A percentile compares a stretch with the other conserved stretches of the same genome.
Evolutionary conservation across 805 yeast genomes (phyloP).

Genomic region (Millerozyma miso): DNA sequence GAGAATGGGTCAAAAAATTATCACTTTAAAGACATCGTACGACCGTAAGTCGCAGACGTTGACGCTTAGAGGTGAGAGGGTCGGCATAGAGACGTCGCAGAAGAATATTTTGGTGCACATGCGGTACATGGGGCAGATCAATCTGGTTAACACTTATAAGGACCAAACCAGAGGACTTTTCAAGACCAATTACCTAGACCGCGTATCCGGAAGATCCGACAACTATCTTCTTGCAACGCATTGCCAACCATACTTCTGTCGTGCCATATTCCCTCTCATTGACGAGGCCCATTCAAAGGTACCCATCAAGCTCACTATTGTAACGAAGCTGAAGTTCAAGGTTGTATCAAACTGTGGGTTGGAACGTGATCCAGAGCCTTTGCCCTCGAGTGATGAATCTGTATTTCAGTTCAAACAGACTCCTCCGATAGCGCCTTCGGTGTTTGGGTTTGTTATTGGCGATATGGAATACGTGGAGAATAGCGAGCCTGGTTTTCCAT

Average conservation of each 20-base stretch:
- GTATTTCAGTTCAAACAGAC: conserved; percentile 46
- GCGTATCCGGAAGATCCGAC: conserved; percentile 44
- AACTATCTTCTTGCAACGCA: conserved; percentile 64
- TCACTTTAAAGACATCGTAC: conserved; percentile 25
- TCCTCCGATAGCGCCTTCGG: conserved; percentile 57
- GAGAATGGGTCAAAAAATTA: conserved; percentile 8
- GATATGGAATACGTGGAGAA: conserved; percentile 50
- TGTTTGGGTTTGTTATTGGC: conserved; percentile 67
- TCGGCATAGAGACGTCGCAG: conserved; percentile 5
- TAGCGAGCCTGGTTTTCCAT: conserved; percentile 25
- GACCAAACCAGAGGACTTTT: conserved; percentile 64
- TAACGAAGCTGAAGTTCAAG: conserved; percentile 41
- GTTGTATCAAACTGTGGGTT: conserved; percentile 50
- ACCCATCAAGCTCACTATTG: conserved; percentile 46
- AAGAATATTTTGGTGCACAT: conserved; percentile 17
- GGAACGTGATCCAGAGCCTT: conserved; percentile 8
- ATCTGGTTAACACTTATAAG: conserved; percentile 45
- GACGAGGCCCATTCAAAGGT: conserved; percentile 62
- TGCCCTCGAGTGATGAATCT: conserved; percentile 20
- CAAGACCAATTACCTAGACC: conserved; percentile 59
- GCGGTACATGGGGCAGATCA: conserved; percentile 49
- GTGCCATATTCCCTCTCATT: conserved; percentile 61
- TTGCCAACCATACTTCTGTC: conserved; percentile 63
- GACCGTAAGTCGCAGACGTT: conserved; percentile 39
- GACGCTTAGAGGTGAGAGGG: conserved; percentile 18